phyloP scores from a whole-genome alignment of 176 grass and related monocot genomes.

The Hordeum vulgare region DNA sequence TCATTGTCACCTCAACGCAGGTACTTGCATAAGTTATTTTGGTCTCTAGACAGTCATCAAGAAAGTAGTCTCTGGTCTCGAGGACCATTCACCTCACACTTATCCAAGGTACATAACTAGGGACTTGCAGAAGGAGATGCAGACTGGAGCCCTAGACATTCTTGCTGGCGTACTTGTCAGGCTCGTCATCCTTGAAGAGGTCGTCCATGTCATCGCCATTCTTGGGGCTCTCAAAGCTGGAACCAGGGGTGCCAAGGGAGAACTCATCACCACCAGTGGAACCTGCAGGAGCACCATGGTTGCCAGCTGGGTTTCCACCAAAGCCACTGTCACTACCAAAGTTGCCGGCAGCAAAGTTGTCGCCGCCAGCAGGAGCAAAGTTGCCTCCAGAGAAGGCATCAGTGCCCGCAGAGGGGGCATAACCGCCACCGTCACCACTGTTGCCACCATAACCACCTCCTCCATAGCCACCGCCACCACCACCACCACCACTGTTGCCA shows the following conservation, averaged over 20 bases:
- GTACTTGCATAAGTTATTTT: conserved; percentile 9
- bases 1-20: not conserved
- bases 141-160: not conserved
- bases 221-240: conserved; percentile 8
- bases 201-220: conserved; percentile 4
- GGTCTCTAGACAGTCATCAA: not conserved
- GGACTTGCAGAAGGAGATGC: not conserved
- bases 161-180: conserved; percentile 25
- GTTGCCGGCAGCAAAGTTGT: not conserved
- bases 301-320: conserved; percentile 18
- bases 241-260: not conserved
- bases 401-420: not conserved
- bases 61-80: not conserved
- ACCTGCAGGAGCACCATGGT: not conserved
- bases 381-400: not conserved
- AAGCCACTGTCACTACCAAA: not conserved
- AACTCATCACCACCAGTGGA: conserved; percentile 6
- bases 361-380: not conserved
- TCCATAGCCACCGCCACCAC: not conserved
- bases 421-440: not conserved
- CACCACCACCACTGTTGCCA: not conserved
- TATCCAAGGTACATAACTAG: not conserved
- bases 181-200: conserved; percentile 24
- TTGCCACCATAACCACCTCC: not conserved
- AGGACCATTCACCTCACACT: not conserved